Evolutionary conservation across 495 filamentous ascomycete genomes (phyloP).

Genomic region (Penicillium canescens): DNA sequence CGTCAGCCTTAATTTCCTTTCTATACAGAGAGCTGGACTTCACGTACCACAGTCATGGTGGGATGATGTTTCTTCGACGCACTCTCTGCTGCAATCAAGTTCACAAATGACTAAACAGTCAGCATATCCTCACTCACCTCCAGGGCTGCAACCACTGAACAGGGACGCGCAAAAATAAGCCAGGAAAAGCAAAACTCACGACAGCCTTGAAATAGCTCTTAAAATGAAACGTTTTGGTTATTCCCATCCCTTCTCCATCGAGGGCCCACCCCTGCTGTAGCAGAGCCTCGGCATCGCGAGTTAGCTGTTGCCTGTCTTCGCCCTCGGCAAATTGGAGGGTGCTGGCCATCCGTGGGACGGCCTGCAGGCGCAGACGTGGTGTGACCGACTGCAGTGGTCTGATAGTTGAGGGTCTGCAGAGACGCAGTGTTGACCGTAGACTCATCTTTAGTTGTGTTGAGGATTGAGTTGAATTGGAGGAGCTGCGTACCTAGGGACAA

Average conservation of each 20-base stretch:
- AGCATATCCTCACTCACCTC: neutral
- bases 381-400: no score
- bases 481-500: no score
- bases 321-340: constrained; percentile 36
- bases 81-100: constrained; percentile 42
- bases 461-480: no score
- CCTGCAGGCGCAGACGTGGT: neutral
- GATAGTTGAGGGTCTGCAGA: no score
- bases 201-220: constrained; percentile 47
- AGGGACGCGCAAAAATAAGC: neutral
- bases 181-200: constrained; percentile 22
- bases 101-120: constrained; percentile 36
- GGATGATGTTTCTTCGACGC: constrained; percentile 47
- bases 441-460: no score
- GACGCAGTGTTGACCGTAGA: no score
- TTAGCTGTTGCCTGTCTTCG: constrained; percentile 30
- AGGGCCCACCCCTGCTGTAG: constrained; percentile 38
- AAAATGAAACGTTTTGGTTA: constrained; percentile 49
- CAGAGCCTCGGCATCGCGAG: constrained; percentile 23
- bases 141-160: neutral
- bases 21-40: neutral
- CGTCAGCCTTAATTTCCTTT: constrained; percentile 12
- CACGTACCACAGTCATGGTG: constrained; percentile 47
- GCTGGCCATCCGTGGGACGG: constrained; percentile 17
- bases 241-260: constrained; percentile 36